A percentile compares a stretch with the other conserved stretches of the same genome.
These are phyloP conservation scores for Phlyctochytrium arcticum DNA, from an alignment of 192 early-diverging fungal species.

Conservation along the genomic window DNA sequence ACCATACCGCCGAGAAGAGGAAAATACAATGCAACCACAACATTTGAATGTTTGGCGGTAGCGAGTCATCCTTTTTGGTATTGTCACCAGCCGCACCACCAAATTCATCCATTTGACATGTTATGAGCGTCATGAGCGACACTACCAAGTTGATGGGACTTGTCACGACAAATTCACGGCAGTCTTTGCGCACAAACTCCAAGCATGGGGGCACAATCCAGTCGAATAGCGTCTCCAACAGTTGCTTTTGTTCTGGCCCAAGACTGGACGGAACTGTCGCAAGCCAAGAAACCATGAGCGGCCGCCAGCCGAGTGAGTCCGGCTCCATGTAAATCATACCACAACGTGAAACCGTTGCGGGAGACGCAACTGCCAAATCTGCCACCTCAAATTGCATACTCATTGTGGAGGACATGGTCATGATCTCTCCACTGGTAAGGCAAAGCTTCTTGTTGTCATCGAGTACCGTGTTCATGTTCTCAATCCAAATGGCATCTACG, in stretches of 20 bases:
- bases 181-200: constrained; percentile 41
- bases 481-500: constrained; percentile 63
- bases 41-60: constrained; percentile 41
- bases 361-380: constrained; percentile 59
- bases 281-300: constrained; percentile 50
- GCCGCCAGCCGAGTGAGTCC: constrained; percentile 54
- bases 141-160: constrained; percentile 49
- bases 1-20: constrained; percentile 53
- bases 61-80: constrained; percentile 27
- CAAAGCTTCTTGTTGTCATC: constrained; percentile 65
- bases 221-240: constrained; percentile 48
- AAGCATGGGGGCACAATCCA: constrained; percentile 50
- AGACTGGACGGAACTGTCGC: constrained; percentile 41
- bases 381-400: constrained; percentile 60
- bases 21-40: constrained; percentile 50
- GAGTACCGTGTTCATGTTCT: constrained; percentile 64
- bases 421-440: constrained; percentile 57
- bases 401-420: constrained; percentile 53
- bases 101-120: constrained; percentile 52
- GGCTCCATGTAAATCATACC: constrained; percentile 65
- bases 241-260: constrained; percentile 29
- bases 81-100: too few species aligned
- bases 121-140: constrained; percentile 49
- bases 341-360: constrained; percentile 57
- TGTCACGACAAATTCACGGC: constrained; percentile 47